These are phyloP conservation scores for Xanthoconium purpureum DNA, from an alignment of 768 basidiomycete species.

Conservation along the genomic window DNA sequence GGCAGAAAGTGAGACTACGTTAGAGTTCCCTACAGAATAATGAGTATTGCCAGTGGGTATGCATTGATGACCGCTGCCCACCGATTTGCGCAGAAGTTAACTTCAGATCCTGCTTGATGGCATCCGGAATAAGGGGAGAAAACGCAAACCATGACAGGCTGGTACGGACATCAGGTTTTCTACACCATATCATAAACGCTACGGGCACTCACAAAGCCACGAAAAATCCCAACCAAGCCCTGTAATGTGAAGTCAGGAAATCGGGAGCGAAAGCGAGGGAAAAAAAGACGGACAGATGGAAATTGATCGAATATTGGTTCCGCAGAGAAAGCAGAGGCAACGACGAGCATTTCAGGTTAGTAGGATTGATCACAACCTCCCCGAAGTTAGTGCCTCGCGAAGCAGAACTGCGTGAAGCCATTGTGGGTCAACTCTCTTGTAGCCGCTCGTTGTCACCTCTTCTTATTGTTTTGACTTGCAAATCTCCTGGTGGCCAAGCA, in stretches of 20 bases:
- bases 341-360: constrained; percentile 4
- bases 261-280: background rate
- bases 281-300: constrained; percentile 3
- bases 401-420: constrained; percentile 1
- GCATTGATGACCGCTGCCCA: constrained; percentile 6
- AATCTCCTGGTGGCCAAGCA: background rate
- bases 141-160: constrained; percentile 56
- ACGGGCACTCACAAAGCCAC: constrained; percentile 3
- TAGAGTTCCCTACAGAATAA: constrained; percentile 42
- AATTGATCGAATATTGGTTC: constrained; percentile 5
- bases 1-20: constrained; percentile 43
- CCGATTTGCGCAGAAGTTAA: constrained; percentile 46
- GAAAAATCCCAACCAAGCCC: constrained; percentile 4
- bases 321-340: background rate
- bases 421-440: background rate
- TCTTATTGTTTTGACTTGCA: background rate
- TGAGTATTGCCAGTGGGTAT: background rate
- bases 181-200: background rate
- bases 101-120: constrained; percentile 50
- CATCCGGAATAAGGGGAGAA: constrained; percentile 54
- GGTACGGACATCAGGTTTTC: background rate
- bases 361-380: constrained; percentile 6
- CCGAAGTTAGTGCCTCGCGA: constrained; percentile 2
- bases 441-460: background rate
- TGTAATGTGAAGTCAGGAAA: background rate